Evolutionary conservation across 1,284 basidiomycete species (phyloP).

Genomic region (Fomes fomentarius): DNA sequence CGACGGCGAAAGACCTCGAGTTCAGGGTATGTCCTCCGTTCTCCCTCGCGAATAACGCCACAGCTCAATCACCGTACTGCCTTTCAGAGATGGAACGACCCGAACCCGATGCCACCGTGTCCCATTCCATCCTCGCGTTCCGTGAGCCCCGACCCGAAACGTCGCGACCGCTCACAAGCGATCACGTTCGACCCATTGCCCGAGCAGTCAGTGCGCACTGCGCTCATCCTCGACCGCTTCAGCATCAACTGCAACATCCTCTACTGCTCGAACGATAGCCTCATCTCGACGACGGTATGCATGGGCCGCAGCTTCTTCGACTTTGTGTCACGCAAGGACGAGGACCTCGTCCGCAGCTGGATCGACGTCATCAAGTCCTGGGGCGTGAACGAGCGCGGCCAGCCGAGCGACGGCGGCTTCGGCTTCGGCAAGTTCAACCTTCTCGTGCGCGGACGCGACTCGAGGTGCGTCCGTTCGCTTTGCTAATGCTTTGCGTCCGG

Average conservation of each 20-base stretch:
- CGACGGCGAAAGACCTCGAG: slow-evolving; percentile 65
- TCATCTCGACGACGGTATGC: slow-evolving; percentile 57
- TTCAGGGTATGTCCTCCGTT: slow-evolving; percentile 55
- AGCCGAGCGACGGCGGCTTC: slow-evolving; percentile 80
- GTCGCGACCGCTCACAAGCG: slow-evolving; percentile 23
- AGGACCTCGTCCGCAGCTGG: slow-evolving; percentile 66
- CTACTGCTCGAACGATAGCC: slow-evolving; percentile 72
- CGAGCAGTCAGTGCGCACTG: slow-evolving; percentile 66
- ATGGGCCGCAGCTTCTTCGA: slow-evolving; percentile 74
- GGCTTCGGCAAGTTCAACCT: slow-evolving; percentile 73
- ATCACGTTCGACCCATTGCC: slow-evolving; percentile 61
- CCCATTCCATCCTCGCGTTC: slow-evolving; percentile 24
- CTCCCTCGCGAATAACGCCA: neutral
- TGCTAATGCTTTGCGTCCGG: no score
- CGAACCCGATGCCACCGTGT: slow-evolving; percentile 56
- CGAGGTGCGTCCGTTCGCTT: slow-evolving; percentile 47
- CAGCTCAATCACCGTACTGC: neutral
- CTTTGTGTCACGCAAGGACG: slow-evolving; percentile 65
- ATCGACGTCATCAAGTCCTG: slow-evolving; percentile 75
- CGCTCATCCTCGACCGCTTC: slow-evolving; percentile 77
- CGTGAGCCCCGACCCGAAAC: slow-evolving; percentile 8
- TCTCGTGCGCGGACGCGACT: slow-evolving; percentile 58
- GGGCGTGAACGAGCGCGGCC: slow-evolving; percentile 79
- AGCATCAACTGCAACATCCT: slow-evolving; percentile 61
- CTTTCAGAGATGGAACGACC: slow-evolving; percentile 70